Base-by-base conservation (phyloP, 1,139 yeast genomes). In the Suhomyces anneliseae region DNA sequence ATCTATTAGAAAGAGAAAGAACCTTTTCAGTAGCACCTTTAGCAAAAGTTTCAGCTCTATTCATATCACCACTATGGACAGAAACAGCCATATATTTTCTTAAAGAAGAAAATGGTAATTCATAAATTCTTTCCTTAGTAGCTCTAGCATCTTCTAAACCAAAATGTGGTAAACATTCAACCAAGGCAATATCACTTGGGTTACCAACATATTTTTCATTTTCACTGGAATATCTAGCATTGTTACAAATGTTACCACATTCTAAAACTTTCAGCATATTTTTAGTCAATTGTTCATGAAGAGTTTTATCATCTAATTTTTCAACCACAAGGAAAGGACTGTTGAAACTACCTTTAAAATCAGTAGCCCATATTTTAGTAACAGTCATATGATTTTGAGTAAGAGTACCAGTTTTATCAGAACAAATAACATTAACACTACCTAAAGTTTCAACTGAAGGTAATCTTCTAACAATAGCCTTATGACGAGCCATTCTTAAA, bases 381-480 rank as follows among this genome's bases (percentile, higher is more conserved):
- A 89, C 90, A 4, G 97, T 87, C 95, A 93, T 90, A 63, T 87
- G 95, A 66, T 93, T 93, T 67, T 88, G 89, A 27, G 99, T 93
- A 55, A 92, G 76, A 3, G 98, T 93, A 52, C 98, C 98, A 2
- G 98, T 92, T 61, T 92, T 92, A 69, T 92, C 98, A 19, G 95
- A 83, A 65, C 98, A 92, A 57, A 92, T 90, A 36, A 92, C 97
- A 62, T 90, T 90, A 39, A 92, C 98, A 43, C 95, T 87, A 5
- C 98, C 98, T 57, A 92, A 77, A 3, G 98, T 93, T 69, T 93
- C 99, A 35, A 93, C 98, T 58, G 95, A 85, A 11, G 98, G 98
- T 53, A 93, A 75, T 57, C 97, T 81, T 59, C 92, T 86, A 45
- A 93, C 96, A 60, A 93, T 93, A 4, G 97, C 98, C 60, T 86